Conservation (phyloP, 352 stramenopile genomes). For the Phytophthora brassicae region DNA sequence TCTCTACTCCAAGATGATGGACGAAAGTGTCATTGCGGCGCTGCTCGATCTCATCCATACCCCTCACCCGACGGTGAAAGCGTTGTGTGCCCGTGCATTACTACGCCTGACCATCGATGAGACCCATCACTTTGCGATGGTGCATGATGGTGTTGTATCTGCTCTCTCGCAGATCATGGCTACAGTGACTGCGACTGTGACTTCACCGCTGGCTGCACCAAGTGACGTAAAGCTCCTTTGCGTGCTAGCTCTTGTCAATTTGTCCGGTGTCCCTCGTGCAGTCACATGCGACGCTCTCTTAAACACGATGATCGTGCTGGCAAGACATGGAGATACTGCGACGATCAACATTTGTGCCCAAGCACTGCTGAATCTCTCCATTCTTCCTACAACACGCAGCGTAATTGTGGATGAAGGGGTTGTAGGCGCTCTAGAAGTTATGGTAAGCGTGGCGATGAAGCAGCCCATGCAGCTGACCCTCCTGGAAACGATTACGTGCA, state of each 20-base stretch:
- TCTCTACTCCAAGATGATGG: conserved; percentile 71
- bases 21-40: conserved; percentile 57
- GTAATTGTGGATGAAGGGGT: conserved; percentile 77
- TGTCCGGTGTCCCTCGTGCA: conserved; percentile 66
- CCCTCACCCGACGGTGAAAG: conserved; percentile 61
- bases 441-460: conserved; percentile 35
- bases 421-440: conserved; percentile 53
- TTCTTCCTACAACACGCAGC: conserved; percentile 70
- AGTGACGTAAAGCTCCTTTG: conserved; percentile 60
- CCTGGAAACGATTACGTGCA: conserved; percentile 47
- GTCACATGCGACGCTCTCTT: conserved; percentile 75
- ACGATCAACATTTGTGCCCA: conserved; percentile 47
- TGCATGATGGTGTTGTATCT: conserved; percentile 73
- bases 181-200: conserved; percentile 28
- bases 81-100: conserved; percentile 64
- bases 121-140: conserved; percentile 72
- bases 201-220: conserved; percentile 31
- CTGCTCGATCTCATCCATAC: conserved; percentile 75
- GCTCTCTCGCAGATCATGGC: conserved; percentile 70
- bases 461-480: conserved; percentile 35
- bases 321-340: conserved; percentile 30
- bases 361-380: conserved; percentile 77
- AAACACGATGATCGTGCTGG: conserved; percentile 47
- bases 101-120: conserved; percentile 80
- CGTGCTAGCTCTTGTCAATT: conserved; percentile 74